Evolutionary conservation across 1,284 basidiomycete species (phyloP).

Genomic region (Sanghuangporus sanghuang): DNA sequence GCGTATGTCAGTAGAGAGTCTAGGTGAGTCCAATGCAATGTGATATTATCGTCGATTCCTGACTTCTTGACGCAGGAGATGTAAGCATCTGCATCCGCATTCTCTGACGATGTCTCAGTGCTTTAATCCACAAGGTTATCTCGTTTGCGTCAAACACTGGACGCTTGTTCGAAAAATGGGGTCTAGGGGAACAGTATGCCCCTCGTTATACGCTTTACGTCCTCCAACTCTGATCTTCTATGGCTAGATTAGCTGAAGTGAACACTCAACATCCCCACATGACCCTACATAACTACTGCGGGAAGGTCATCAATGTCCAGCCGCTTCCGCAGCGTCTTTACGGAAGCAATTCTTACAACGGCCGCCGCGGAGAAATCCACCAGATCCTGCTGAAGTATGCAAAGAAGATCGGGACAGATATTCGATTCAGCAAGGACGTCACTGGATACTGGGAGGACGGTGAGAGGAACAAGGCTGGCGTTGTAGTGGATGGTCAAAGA

Average conservation of each 20-base stretch:
- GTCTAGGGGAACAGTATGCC: slow-evolving; percentile 22
- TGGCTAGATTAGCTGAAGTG: slow-evolving; percentile 23
- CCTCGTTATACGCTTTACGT: neutral
- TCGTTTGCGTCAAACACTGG: slow-evolving; percentile 21
- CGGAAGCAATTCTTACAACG: slow-evolving; percentile 24
- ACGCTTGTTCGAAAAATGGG: slow-evolving; percentile 24
- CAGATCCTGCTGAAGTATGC: slow-evolving; percentile 24
- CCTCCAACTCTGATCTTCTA: neutral
- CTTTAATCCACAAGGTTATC: slow-evolving; percentile 13
- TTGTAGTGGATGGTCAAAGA: slow-evolving; percentile 24
- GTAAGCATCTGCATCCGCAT: neutral
- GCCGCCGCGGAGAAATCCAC: slow-evolving; percentile 25
- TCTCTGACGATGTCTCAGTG: neutral
- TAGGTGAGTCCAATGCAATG: slow-evolving; percentile 6
- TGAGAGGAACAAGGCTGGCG: slow-evolving; percentile 17
- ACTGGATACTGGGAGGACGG: slow-evolving; percentile 26
- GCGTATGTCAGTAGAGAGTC: slow-evolving; percentile 11
- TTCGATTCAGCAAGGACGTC: slow-evolving; percentile 25
- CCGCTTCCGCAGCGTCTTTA: slow-evolving; percentile 20
- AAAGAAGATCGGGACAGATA: slow-evolving; percentile 23
- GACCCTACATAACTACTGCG: slow-evolving; percentile 21
- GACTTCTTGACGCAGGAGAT: slow-evolving; percentile 1
- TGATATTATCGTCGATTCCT: neutral
- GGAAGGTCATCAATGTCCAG: slow-evolving; percentile 24
- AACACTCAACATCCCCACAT: slow-evolving; percentile 21